Conservation (phyloP, 495 filamentous ascomycete genomes). For the Thermothielavioides terrestris region DNA sequence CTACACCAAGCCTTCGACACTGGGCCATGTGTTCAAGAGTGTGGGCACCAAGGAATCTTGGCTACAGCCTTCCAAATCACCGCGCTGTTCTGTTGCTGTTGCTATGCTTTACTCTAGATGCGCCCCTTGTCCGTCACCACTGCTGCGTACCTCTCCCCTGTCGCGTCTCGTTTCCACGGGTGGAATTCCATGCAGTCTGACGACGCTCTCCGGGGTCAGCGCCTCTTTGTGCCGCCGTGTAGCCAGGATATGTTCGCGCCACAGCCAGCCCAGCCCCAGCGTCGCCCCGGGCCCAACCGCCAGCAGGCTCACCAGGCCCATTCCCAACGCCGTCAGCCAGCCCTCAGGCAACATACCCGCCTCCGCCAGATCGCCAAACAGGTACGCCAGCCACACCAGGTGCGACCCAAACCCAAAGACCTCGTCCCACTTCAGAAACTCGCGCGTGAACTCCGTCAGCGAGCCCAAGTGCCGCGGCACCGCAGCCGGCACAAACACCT, state of each 20-base stretch:
- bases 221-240: conserved; percentile 13
- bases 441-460: background rate
- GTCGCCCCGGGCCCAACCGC: conserved; percentile 11
- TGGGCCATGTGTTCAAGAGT: no score
- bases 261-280: conserved; percentile 14
- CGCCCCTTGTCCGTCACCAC: no score
- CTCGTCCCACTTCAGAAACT: conserved; percentile 12
- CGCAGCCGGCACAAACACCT: background rate
- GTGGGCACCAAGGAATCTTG: no score
- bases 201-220: conserved; percentile 11
- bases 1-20: no score
- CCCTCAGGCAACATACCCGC: conserved; percentile 16
- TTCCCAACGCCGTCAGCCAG: conserved; percentile 2
- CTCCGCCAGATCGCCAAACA: conserved; percentile 14
- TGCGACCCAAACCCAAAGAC: conserved; percentile 8
- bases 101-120: no score
- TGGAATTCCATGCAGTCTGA: conserved; percentile 1
- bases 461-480: background rate
- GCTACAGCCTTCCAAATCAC: no score
- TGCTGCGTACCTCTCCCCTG: no score
- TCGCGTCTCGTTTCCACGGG: background rate
- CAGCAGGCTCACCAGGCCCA: conserved; percentile 2
- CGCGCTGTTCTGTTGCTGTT: no score
- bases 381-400: conserved; percentile 16
- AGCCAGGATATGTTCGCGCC: conserved; percentile 15